Evolutionary conservation across 164 flowering plant species (phyloP).

Genomic region (Aristolochia contorta): DNA sequence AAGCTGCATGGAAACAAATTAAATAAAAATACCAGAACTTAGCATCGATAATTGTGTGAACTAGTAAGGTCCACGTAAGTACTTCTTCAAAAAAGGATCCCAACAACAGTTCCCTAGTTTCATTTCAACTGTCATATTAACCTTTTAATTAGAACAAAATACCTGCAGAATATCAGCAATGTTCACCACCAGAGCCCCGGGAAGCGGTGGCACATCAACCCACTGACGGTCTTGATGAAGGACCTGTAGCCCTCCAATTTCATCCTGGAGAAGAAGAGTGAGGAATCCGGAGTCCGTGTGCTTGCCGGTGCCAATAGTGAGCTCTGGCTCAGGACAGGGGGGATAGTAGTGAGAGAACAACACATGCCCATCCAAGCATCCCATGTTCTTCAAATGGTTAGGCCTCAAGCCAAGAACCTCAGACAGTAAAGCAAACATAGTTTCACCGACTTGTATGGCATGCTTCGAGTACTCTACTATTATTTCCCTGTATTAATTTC

Average conservation of each 20-base stretch:
- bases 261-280: constrained; percentile 23
- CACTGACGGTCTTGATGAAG: constrained; percentile 15
- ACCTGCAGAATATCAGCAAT: constrained; percentile 24
- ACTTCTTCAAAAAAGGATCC: too few relatives aligned
- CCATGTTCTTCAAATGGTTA: constrained; percentile 14
- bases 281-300: constrained; percentile 26
- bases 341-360: constrained; percentile 20
- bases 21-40: not conserved
- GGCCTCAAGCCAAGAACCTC: constrained; percentile 30
- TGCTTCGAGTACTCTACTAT: constrained; percentile 10
- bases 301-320: constrained; percentile 15
- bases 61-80: too few relatives aligned
- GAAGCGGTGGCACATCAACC: constrained; percentile 19
- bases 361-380: constrained; percentile 12
- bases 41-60: too few relatives aligned
- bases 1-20: constrained; percentile 12
- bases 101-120: too few relatives aligned
- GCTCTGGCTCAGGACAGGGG: constrained; percentile 23
- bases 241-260: constrained; percentile 23
- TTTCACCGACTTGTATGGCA: constrained; percentile 11
- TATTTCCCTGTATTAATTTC: constrained; percentile 13
- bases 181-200: constrained; percentile 22
- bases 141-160: not conserved
- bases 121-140: too few relatives aligned
- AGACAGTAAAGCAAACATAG: constrained; percentile 15